Percentiles rank a stretch among this genome's conserved stretches.
phyloP scores from a whole-genome alignment of 768 basidiomycete genomes.

The Pleurotus salmoneostramineus region DNA sequence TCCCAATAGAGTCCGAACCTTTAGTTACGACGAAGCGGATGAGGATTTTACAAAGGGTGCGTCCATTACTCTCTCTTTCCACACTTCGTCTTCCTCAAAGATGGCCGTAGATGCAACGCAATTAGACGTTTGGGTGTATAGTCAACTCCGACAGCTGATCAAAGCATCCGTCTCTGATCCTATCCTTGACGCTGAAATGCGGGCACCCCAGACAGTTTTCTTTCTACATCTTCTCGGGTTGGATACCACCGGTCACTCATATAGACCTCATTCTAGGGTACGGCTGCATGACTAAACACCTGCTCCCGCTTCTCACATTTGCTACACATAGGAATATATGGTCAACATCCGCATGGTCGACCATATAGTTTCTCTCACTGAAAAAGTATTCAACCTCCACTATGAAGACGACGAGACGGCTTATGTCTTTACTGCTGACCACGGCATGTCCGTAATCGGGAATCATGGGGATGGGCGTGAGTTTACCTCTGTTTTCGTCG shows the following conservation, averaged over 20 bases:
- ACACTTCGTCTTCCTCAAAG: background rate
- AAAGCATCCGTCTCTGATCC: conserved; percentile 57
- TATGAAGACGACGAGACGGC: conserved; percentile 67
- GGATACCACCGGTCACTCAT: conserved; percentile 86
- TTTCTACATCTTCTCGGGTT: conserved; percentile 83
- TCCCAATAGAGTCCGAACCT: conserved; percentile 65
- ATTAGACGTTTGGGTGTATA: conserved; percentile 77
- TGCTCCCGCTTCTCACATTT: background rate
- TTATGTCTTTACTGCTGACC: conserved; percentile 83
- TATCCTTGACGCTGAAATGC: conserved; percentile 46
- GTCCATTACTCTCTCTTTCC: background rate
- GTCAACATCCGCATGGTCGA: conserved; percentile 80
- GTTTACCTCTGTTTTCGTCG: conserved; percentile 12
- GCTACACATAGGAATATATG: conserved; percentile 71
- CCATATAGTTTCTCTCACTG: conserved; percentile 62
- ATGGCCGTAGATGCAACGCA: conserved; percentile 59
- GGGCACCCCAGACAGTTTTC: conserved; percentile 61
- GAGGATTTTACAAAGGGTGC: conserved; percentile 87
- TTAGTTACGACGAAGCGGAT: conserved; percentile 71
- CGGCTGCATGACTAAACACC: background rate
- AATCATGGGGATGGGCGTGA: conserved; percentile 87
- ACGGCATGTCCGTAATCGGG: conserved; percentile 86
- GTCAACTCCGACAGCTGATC: conserved; percentile 60
- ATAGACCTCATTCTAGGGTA: conserved; percentile 77
- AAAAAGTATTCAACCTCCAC: conserved; percentile 57